Conservation (phyloP, 2,329 filamentous ascomycete species). For the Aspergillus calidoustus region DNA sequence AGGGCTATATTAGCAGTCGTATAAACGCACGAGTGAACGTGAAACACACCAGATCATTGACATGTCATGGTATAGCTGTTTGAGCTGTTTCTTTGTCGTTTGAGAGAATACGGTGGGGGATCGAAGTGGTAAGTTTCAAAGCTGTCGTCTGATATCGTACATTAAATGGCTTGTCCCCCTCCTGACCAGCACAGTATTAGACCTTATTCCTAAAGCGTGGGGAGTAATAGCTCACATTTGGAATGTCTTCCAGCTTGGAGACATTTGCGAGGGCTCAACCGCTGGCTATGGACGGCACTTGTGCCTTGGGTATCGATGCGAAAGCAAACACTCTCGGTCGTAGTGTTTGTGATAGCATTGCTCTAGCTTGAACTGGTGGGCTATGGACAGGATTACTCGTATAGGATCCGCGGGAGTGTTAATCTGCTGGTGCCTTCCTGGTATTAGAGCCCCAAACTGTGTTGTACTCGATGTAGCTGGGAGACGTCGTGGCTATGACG, state of each 20-base stretch:
- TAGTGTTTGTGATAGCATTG: conserved; percentile 21
- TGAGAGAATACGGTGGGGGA: conserved; percentile 85
- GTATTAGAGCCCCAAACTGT: too few relatives aligned
- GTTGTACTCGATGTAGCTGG: too few relatives aligned
- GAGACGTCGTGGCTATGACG: conserved; percentile 16
- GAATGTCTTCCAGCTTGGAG: conserved; percentile 20
- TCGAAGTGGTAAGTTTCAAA: conserved; percentile 98
- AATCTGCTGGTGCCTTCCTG: too few relatives aligned
- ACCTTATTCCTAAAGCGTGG: not conserved
- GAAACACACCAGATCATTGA: conserved; percentile 72
- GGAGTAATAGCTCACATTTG: conserved; percentile 17
- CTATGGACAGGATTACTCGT: not conserved
- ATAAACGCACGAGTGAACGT: not conserved
- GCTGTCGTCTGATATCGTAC: conserved; percentile 89
- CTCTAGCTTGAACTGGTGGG: not conserved
- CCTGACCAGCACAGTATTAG: conserved; percentile 53
- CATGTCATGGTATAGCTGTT: conserved; percentile 98
- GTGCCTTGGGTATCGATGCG: not conserved
- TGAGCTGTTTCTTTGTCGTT: conserved; percentile 91
- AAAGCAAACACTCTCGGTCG: conserved; percentile 3
- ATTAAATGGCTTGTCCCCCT: conserved; percentile 85
- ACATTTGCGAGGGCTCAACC: conserved; percentile 25
- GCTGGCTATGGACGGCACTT: not conserved
- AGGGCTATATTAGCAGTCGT: not conserved
- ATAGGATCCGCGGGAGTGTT: not conserved